phyloP scores from a whole-genome alignment of 495 filamentous ascomycete species.

The Mycothermus thermophilus region DNA sequence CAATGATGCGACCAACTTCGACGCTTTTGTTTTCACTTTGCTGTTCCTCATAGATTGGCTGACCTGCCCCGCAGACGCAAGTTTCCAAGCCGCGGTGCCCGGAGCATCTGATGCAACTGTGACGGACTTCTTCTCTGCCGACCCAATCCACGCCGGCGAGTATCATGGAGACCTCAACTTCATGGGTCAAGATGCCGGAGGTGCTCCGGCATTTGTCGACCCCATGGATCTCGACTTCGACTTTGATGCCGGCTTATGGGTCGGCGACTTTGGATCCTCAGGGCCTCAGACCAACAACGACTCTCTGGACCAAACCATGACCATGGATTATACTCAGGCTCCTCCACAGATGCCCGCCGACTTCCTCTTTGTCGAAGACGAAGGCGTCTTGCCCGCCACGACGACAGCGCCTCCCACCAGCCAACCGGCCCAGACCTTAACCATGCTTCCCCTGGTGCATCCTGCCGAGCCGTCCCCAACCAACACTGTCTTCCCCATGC shows the following conservation, averaged over 20 bases:
- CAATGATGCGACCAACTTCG: too few species aligned
- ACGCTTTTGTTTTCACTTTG: too few species aligned
- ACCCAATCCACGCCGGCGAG: not conserved
- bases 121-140: not conserved
- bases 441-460: not conserved
- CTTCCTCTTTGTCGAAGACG: constrained; percentile 18
- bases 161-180: not conserved
- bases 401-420: not conserved
- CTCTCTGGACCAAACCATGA: not conserved
- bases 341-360: constrained; percentile 6
- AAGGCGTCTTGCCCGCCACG: constrained; percentile 7
- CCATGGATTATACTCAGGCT: not conserved
- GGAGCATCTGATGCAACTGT: not conserved
- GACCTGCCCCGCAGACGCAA: not conserved
- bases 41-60: too few species aligned
- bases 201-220: constrained; percentile 30
- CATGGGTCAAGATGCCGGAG: not conserved
- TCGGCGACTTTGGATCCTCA: constrained; percentile 7
- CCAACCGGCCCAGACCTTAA: not conserved
- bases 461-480: not conserved
- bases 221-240: constrained; percentile 33
- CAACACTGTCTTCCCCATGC: not conserved
- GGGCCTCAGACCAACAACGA: constrained; percentile 1
- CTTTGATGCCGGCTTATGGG: constrained; percentile 11
- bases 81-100: not conserved